A percentile compares a stretch with the other conserved stretches of the same genome.
Conservation (phyloP, 2,329 filamentous ascomycete genomes). For the Ceratocystis destructans region DNA sequence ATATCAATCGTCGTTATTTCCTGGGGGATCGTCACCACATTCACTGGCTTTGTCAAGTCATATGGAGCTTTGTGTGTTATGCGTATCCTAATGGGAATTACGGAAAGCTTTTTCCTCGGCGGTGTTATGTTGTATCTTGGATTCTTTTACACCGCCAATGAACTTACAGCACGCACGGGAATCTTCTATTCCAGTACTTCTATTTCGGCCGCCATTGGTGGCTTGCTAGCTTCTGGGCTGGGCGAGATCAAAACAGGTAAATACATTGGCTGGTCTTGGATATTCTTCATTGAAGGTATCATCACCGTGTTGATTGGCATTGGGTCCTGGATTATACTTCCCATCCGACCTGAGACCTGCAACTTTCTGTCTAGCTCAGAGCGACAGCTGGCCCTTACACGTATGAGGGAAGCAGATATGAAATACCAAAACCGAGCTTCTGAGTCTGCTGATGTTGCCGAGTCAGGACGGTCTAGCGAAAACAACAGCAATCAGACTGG, state of each 20-base stretch:
- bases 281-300: conserved; percentile 32
- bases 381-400: conserved; percentile 26
- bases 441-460: background rate
- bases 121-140: conserved; percentile 23
- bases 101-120: conserved; percentile 22
- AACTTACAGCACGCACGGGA: conserved; percentile 22
- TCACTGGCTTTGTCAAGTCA: conserved; percentile 21
- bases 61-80: conserved; percentile 21
- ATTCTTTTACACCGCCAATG: conserved; percentile 23
- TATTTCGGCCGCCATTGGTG: conserved; percentile 51
- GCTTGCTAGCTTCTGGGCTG: conserved; percentile 32
- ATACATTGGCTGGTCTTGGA: conserved; percentile 33
- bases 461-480: background rate
- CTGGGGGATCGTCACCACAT: conserved; percentile 22
- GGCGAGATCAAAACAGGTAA: conserved; percentile 28
- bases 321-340: conserved; percentile 28
- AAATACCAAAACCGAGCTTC: background rate
- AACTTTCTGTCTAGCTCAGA: conserved; percentile 30
- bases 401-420: conserved; percentile 20
- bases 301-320: conserved; percentile 27
- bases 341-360: conserved; percentile 29
- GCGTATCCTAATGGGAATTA: conserved; percentile 22
- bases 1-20: conserved; percentile 20
- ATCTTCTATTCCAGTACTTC: conserved; percentile 44
- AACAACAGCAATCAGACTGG: background rate